Conservation (phyloP, 2,329 filamentous ascomycete species). For the Pestalotiopsis sp. region DNA sequence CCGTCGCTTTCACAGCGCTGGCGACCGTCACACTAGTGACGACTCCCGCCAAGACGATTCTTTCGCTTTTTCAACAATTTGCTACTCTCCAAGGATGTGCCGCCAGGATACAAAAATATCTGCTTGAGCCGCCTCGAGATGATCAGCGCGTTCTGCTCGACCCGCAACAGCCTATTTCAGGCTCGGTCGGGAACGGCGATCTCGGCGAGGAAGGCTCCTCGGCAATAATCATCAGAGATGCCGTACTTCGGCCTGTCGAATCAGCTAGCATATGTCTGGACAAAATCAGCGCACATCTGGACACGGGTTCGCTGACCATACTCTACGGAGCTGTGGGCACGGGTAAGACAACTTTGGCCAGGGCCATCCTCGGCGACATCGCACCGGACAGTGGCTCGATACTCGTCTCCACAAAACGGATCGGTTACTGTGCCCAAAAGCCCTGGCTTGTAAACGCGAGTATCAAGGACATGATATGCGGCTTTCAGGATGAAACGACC, state of each 20-base stretch:
- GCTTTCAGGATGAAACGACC: conserved; percentile 21
- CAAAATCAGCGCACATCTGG: not conserved
- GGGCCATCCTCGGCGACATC: not conserved
- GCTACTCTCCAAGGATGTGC: not conserved
- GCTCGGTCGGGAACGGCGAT: not conserved
- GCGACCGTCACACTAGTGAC: not conserved
- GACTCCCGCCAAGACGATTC: not conserved
- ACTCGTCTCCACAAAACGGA: conserved; percentile 4
- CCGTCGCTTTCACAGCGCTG: not conserved
- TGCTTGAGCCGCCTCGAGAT: not conserved
- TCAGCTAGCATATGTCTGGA: not conserved
- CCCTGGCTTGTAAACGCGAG: conserved; percentile 44
- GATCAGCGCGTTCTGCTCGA: not conserved
- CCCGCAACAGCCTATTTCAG: not conserved
- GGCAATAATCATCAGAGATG: not conserved
- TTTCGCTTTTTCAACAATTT: not conserved
- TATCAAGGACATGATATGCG: conserved; percentile 39
- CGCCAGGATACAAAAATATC: not conserved
- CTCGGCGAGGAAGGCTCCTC: not conserved
- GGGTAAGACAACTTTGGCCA: conserved; percentile 1
- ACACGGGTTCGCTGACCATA: not conserved
- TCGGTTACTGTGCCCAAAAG: conserved; percentile 42
- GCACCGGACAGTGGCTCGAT: not conserved
- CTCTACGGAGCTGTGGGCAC: conserved; percentile 3
- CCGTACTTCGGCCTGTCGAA: not conserved